These are phyloP conservation scores for Ophiostoma ips DNA, from an alignment of 2,329 filamentous ascomycete genomes.

Conservation along the genomic window DNA sequence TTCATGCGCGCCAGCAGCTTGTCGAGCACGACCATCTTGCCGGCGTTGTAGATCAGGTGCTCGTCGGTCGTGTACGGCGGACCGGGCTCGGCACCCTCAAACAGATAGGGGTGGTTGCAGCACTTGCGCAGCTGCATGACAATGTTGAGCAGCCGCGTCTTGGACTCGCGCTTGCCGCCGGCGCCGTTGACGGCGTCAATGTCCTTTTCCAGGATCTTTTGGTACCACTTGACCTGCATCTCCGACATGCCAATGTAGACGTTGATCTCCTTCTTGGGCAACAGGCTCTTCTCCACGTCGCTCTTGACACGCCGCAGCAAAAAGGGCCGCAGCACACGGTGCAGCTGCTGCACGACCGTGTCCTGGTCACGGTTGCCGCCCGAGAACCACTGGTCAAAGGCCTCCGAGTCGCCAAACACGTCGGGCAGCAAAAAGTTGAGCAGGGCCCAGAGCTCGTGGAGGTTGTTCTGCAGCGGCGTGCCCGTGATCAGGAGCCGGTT, in stretches of 20 bases:
- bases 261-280: conserved; percentile 96
- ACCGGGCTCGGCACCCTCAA: conserved; percentile 92
- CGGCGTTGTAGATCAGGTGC: conserved; percentile 82
- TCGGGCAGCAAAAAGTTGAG: conserved; percentile 97
- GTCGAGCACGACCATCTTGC: conserved; percentile 96
- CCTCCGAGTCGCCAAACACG: conserved; percentile 91
- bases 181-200: conserved; percentile 98
- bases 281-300: conserved; percentile 92
- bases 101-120: conserved; percentile 96
- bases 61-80: conserved; percentile 97
- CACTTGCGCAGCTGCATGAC: conserved; percentile 99
- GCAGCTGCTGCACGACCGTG: conserved; percentile 87
- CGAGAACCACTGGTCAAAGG: conserved; percentile 97
- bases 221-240: conserved; percentile 99
- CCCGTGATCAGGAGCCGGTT: conserved; percentile 93
- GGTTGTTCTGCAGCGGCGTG: conserved; percentile 92
- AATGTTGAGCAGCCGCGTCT: conserved; percentile 92
- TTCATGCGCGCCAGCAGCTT: conserved; percentile 75
- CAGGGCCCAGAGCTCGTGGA: conserved; percentile 94
- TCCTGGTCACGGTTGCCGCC: conserved; percentile 83
- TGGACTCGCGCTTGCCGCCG: conserved; percentile 90
- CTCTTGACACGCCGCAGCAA: conserved; percentile 90
- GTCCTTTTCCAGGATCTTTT: conserved; percentile 97
- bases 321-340: conserved; percentile 86
- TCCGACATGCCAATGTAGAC: conserved; percentile 97